A percentile compares a stretch with the other conserved stretches of the same genome.
These are phyloP conservation scores for Boletales sp. DNA, from an alignment of 768 basidiomycete genomes.

Conservation along the genomic window DNA sequence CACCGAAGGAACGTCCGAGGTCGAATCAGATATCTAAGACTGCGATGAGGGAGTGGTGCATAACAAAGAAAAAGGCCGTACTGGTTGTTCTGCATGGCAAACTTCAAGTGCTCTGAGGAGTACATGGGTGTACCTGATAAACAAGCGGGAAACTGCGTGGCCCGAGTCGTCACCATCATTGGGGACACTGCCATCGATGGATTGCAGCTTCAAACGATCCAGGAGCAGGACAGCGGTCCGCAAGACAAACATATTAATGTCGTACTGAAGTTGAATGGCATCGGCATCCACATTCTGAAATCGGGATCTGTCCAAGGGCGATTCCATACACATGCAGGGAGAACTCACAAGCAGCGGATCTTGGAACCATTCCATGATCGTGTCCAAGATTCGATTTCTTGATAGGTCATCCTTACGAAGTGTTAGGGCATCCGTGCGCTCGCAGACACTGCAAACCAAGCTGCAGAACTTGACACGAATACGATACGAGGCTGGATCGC, in stretches of 20 bases:
- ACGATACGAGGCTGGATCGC: slow-evolving; percentile 50
- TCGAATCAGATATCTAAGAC: slow-evolving; percentile 44
- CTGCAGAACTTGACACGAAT: slow-evolving; percentile 74
- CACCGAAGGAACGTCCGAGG: slow-evolving; percentile 46
- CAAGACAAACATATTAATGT: slow-evolving; percentile 72
- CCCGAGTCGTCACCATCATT: slow-evolving; percentile 59
- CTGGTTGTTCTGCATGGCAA: slow-evolving; percentile 45
- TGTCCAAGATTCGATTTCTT: slow-evolving; percentile 71
- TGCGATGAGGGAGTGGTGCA: slow-evolving; percentile 3
- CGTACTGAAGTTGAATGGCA: slow-evolving; percentile 41
- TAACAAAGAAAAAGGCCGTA: slow-evolving; percentile 22
- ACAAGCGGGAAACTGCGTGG: slow-evolving; percentile 72
- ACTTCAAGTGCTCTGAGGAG: slow-evolving; percentile 60
- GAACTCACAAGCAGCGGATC: slow-evolving; percentile 48
- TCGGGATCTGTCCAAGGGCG: neutral
- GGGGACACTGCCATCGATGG: slow-evolving; percentile 46
- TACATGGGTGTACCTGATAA: slow-evolving; percentile 70
- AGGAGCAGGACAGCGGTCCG: slow-evolving; percentile 72
- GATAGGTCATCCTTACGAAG: slow-evolving; percentile 64
- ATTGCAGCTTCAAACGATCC: slow-evolving; percentile 67
- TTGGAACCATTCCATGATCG: slow-evolving; percentile 77
- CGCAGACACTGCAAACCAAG: slow-evolving; percentile 66
- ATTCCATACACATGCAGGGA: neutral
- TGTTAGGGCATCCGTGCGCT: slow-evolving; percentile 55
- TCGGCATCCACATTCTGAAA: slow-evolving; percentile 38